Conservation (phyloP, 2,329 filamentous ascomycete species). For the Epichloe glyceriae region DNA sequence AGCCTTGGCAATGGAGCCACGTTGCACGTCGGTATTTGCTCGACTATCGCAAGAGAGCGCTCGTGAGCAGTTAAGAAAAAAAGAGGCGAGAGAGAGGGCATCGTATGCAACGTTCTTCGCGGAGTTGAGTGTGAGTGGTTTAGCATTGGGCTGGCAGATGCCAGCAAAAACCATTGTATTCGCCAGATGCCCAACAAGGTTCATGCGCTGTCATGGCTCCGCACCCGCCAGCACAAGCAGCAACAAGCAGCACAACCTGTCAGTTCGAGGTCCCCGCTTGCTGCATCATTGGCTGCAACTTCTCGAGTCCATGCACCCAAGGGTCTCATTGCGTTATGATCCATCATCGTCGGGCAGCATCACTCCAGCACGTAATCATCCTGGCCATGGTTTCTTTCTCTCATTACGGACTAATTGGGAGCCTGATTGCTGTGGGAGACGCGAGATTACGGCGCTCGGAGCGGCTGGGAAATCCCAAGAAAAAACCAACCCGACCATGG, state of each 20-base stretch:
- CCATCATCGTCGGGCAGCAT: conserved; percentile 15
- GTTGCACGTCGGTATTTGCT: conserved; percentile 15
- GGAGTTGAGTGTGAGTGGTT: too few relatives aligned
- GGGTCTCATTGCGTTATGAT: not conserved
- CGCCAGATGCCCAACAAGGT: conserved; percentile 1
- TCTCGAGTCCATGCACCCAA: conserved; percentile 3
- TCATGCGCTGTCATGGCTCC: conserved; percentile 1
- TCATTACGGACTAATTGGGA: too few relatives aligned
- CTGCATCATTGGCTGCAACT: conserved; percentile 7
- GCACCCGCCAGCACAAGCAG: conserved; percentile 2
- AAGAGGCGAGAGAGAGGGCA: not conserved
- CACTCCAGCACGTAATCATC: not conserved
- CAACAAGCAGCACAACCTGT: not conserved
- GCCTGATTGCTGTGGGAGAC: not conserved
- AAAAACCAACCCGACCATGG: not conserved
- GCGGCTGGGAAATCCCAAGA: not conserved
- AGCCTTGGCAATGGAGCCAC: conserved; percentile 18
- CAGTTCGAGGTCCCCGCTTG: conserved; percentile 3
- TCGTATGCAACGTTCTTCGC: not conserved
- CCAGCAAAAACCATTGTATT: not conserved
- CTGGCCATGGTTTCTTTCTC: not conserved
- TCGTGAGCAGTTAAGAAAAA: not conserved
- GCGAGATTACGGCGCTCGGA: not conserved
- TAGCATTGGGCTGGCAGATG: conserved; percentile 1
- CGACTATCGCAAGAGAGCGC: not conserved